Percentiles rank a stretch among this genome's conserved stretches.
Conservation (phyloP, 140 eudicot species). For the Erigeron philadelphicus region DNA sequence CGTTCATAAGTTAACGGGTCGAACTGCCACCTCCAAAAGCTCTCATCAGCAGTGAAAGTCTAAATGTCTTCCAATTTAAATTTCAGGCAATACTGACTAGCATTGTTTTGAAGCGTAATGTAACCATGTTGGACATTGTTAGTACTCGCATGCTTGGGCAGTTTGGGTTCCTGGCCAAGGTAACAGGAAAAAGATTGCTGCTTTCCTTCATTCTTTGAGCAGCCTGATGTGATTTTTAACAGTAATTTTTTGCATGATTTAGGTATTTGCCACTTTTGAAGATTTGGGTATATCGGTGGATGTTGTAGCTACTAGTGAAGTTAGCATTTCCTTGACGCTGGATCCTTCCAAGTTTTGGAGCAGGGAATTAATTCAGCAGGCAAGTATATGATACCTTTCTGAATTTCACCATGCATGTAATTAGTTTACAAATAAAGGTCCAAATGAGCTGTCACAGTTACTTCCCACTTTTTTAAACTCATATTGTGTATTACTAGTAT, state of each 20-base stretch:
- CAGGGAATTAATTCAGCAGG: constrained; percentile 96
- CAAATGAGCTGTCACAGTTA: constrained; percentile 3
- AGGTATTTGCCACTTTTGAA: constrained; percentile 91
- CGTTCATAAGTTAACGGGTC: no score
- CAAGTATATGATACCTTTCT: constrained; percentile 44
- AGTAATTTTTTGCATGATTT: constrained; percentile 16
- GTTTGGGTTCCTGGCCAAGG: constrained; percentile 95
- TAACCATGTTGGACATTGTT: constrained; percentile 94
- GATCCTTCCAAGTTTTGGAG: constrained; percentile 99
- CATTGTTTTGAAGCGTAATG: constrained; percentile 94
- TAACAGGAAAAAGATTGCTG: constrained; percentile 22
- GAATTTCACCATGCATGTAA: not conserved
- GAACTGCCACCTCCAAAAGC: not conserved
- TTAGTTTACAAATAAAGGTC: constrained; percentile 1
- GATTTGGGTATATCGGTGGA: constrained; percentile 97
- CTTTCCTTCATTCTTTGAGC: not conserved
- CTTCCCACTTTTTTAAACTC: not conserved
- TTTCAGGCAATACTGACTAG: constrained; percentile 90
- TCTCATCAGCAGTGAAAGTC: constrained; percentile 3
- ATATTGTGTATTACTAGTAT: not conserved
- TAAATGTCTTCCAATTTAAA: not conserved
- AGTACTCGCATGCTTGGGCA: constrained; percentile 99
- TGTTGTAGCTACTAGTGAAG: constrained; percentile 99
- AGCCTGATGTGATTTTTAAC: not conserved
- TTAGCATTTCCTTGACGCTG: constrained; percentile 86